phyloP scores from a whole-genome alignment of 768 basidiomycete genomes.

The Russula lepida region DNA sequence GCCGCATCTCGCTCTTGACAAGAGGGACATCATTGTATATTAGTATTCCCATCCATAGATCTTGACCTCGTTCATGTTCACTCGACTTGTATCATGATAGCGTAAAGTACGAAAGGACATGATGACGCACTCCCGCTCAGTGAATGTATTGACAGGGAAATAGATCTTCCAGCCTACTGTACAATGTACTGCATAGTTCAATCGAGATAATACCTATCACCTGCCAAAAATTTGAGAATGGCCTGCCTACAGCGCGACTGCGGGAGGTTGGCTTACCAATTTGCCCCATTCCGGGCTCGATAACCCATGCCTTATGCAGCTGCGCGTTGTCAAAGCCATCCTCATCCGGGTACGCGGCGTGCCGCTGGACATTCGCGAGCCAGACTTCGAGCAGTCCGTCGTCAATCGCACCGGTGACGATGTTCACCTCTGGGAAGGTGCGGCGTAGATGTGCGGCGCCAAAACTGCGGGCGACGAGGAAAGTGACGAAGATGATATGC shows the following conservation, averaged over 20 bases:
- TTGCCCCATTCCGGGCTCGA: conserved; percentile 85
- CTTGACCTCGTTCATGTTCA: not conserved
- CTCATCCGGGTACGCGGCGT: conserved; percentile 30
- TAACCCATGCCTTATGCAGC: conserved; percentile 61
- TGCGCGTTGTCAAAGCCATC: conserved; percentile 30
- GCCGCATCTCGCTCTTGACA: not conserved
- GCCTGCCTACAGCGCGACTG: not conserved
- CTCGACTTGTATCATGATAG: conserved; percentile 3
- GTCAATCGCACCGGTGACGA: conserved; percentile 82
- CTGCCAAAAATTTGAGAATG: conserved; percentile 19
- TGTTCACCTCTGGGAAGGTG: conserved; percentile 79
- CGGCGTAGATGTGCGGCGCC: conserved; percentile 67
- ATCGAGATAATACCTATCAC: conserved; percentile 35
- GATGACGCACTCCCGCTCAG: not conserved
- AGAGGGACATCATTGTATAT: not conserved
- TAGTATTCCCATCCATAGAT: not conserved
- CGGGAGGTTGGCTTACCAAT: conserved; percentile 47
- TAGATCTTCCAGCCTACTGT: not conserved
- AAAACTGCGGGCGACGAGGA: conserved; percentile 78
- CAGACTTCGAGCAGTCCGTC: conserved; percentile 67
- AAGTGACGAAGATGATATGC: conserved; percentile 83
- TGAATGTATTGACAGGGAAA: not conserved
- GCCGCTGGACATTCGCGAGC: conserved; percentile 43
- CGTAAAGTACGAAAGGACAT: not conserved
- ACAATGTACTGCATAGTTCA: not conserved